These are phyloP conservation scores for Aspergillus neoniger DNA, from an alignment of 2,329 filamentous ascomycete species.

Conservation along the genomic window DNA sequence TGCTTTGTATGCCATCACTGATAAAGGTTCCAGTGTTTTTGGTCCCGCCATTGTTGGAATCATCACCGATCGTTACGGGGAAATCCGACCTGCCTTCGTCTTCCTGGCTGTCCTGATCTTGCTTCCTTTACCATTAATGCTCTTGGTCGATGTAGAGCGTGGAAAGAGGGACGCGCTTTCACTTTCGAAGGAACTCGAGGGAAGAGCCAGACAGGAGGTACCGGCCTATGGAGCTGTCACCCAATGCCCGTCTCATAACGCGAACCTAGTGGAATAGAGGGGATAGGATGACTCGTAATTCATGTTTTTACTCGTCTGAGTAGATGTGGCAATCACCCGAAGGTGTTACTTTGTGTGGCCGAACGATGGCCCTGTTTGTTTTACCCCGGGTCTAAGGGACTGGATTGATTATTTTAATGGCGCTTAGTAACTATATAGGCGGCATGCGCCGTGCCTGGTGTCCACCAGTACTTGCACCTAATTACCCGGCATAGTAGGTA, in stretches of 20 bases:
- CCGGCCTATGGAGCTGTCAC: constrained; percentile 30
- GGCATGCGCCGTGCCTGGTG: no score
- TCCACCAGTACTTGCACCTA: no score
- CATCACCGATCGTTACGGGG: constrained; percentile 81
- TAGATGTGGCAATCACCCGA: not conserved
- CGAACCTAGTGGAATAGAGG: not conserved
- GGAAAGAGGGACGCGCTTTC: constrained; percentile 69
- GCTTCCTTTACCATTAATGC: constrained; percentile 80
- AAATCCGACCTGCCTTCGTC: constrained; percentile 85
- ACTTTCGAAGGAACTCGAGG: constrained; percentile 58
- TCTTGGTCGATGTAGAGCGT: constrained; percentile 79
- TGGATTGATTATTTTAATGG: no score
- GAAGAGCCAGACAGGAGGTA: constrained; percentile 19
- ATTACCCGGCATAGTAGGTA: no score
- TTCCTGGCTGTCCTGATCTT: constrained; percentile 86
- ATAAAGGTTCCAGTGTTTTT: constrained; percentile 93
- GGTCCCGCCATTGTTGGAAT: constrained; percentile 90
- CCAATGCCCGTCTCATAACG: not conserved
- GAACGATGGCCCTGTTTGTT: not conserved
- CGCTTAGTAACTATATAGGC: no score
- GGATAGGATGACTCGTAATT: not conserved
- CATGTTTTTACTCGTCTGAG: not conserved
- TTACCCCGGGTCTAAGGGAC: not conserved
- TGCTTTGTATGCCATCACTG: constrained; percentile 93
- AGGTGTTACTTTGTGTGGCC: not conserved